These are phyloP conservation scores for Gomphus bonarii DNA, from an alignment of 1,284 basidiomycete species.

Conservation along the genomic window DNA sequence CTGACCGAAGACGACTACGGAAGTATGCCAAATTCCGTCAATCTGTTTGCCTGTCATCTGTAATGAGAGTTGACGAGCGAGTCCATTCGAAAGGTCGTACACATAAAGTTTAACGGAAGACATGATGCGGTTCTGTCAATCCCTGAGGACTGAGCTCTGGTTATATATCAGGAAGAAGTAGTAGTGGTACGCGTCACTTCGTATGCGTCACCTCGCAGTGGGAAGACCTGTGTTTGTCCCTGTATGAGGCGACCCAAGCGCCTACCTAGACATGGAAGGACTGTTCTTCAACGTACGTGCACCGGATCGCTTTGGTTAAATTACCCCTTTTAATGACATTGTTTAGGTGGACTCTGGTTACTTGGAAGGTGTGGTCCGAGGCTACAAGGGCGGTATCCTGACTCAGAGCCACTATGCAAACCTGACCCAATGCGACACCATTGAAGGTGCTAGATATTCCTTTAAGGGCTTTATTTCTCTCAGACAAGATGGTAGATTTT, in stretches of 20 bases:
- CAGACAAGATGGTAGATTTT: conserved; percentile 50
- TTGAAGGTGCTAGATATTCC: conserved; percentile 64
- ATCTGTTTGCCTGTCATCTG: conserved; percentile 80
- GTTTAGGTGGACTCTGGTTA: conserved; percentile 70
- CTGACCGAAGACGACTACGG: conserved; percentile 75
- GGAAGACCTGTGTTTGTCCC: not conserved
- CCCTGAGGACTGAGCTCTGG: not conserved
- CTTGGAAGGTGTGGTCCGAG: conserved; percentile 88
- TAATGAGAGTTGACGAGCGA: conserved; percentile 66
- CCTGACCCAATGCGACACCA: conserved; percentile 93
- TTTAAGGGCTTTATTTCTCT: not conserved
- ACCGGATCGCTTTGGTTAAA: conserved; percentile 15
- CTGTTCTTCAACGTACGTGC: conserved; percentile 73
- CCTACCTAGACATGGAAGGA: conserved; percentile 57
- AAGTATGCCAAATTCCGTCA: conserved; percentile 89
- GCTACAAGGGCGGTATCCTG: conserved; percentile 90
- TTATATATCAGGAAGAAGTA: not conserved
- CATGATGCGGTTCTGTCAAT: conserved; percentile 16
- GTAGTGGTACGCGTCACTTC: not conserved
- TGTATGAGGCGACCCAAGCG: not conserved
- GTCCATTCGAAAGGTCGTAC: conserved; percentile 83
- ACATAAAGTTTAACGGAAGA: conserved; percentile 68
- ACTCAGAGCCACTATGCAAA: conserved; percentile 87
- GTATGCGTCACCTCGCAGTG: not conserved
- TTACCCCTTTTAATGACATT: conserved; percentile 23